These are phyloP conservation scores for Phaeotremella skinneri DNA, from an alignment of 768 basidiomycete species.

Conservation along the genomic window DNA sequence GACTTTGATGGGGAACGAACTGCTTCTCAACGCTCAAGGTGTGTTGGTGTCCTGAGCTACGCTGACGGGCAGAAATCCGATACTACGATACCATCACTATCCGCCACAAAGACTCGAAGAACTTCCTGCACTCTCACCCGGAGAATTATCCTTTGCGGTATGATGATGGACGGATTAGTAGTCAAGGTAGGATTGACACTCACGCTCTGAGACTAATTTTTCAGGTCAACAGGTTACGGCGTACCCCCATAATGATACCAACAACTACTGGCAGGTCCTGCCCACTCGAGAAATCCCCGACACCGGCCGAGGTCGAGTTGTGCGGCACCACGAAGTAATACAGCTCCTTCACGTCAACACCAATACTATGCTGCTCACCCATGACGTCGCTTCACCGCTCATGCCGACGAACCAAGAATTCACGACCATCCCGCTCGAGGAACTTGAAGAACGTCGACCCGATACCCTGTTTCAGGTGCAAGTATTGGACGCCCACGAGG, in stretches of 20 bases:
- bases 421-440: conserved; percentile 83
- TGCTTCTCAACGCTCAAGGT: conserved; percentile 91
- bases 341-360: conserved; percentile 87
- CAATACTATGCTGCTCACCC: conserved; percentile 77
- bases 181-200: conserved; percentile 64
- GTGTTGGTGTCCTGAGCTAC: conserved; percentile 19
- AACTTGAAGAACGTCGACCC: conserved; percentile 66
- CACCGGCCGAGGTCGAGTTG: conserved; percentile 85
- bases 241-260: conserved; percentile 87
- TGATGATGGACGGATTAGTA: conserved; percentile 90
- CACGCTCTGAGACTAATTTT: conserved; percentile 1
- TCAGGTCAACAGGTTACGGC: conserved; percentile 93
- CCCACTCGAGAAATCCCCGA: conserved; percentile 94
- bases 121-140: conserved; percentile 86
- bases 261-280: conserved; percentile 93
- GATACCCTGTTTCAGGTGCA: conserved; percentile 84
- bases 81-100: conserved; percentile 87
- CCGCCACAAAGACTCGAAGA: conserved; percentile 88
- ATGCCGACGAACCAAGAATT: conserved; percentile 99
- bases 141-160: conserved; percentile 91
- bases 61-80: conserved; percentile 67
- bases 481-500: conserved; percentile 69
- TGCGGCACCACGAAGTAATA: conserved; percentile 82
- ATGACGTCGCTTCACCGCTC: conserved; percentile 94
- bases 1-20: conserved; percentile 84